Base-by-base conservation (phyloP, 2,329 filamentous ascomycete genomes). In the Didymellaceae sp. region DNA sequence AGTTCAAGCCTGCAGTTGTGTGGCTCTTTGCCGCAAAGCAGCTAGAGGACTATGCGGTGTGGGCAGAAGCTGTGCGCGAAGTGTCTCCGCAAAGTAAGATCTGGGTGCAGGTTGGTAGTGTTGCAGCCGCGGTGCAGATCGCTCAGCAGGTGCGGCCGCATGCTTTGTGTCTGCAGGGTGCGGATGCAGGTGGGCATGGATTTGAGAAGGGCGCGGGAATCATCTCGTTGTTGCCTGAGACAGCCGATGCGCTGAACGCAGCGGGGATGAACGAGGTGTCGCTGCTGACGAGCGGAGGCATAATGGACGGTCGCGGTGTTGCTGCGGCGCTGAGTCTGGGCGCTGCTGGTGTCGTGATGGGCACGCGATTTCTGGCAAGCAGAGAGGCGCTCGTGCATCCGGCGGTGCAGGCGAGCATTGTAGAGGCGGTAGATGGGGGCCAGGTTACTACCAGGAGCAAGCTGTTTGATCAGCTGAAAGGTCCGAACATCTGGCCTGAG, bases 21-120 rank as follows among this genome's bases (percentile, higher is more conserved):
- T 89, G 86, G 86, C 76, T 89, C 5, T 89, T 88, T 61, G 87
- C 85, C 1, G 84, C 85, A 2, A 71, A 75, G 5, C 66, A 77
- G 18, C 24, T 72, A 18, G 65, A 75, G 16, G 72, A 76, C 17
- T 69, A 73, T 50, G 56, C 49, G n/a, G 65, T 18, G 22, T 77
- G 67, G 72, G 67, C 68, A 21, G 57, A 43, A 7, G 72, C 63
- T 7, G 57, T 71, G n/a, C 66, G 74, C 17, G 53, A 58, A 1
- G 54, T 68, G 62, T 70, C 26, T 70, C 63, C 68, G 45, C 39
- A 51, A 5, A 80, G 49, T 14, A 75, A 75, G 52, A 78, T 86
- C 2, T 84, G 85, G 67, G 77, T 86, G 2, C 85, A 88, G 63
- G 77, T 85, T 6, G 85, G 85, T 11, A 86, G 79, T 24, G 81